Evolutionary conservation across 2,329 filamentous ascomycete genomes (phyloP).

Genomic region (Pleoardoris graminearum): DNA sequence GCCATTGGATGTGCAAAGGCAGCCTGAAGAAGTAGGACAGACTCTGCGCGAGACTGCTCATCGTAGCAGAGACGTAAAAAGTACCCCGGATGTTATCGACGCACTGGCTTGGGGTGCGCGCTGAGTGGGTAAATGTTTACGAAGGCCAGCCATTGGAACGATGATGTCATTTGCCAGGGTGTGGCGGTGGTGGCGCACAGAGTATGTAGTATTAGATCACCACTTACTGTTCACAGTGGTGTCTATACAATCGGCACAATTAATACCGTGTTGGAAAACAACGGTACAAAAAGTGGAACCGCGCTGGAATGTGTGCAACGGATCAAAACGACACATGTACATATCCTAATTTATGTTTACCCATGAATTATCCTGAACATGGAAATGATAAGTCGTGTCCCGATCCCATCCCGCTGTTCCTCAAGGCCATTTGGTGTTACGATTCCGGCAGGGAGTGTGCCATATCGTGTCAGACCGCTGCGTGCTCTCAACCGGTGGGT

Average conservation of each 20-base stretch:
- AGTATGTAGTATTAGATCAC: too few species aligned
- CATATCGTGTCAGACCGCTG: not conserved
- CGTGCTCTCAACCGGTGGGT: not conserved
- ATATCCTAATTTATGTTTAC: too few species aligned
- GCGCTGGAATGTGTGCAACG: too few species aligned
- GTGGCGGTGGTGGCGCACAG: not conserved
- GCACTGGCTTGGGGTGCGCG: not conserved
- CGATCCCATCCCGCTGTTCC: too few species aligned
- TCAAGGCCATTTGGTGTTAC: not conserved
- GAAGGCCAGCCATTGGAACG: not conserved
- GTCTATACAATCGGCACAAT: too few species aligned
- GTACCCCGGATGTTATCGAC: not conserved
- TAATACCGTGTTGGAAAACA: too few species aligned
- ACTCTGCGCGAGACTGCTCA: slow-evolving; percentile 37
- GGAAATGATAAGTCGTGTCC: too few species aligned
- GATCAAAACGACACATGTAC: too few species aligned
- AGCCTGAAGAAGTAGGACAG: slow-evolving; percentile 44
- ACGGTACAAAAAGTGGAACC: too few species aligned
- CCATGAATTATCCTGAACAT: too few species aligned
- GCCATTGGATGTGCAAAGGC: slow-evolving; percentile 44
- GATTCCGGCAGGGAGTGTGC: not conserved
- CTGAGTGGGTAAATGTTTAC: slow-evolving; percentile 8
- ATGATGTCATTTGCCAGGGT: not conserved
- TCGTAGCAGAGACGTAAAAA: slow-evolving; percentile 13
- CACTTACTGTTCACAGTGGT: too few species aligned